Evolutionary conservation across 345 rosid species (phyloP), one percentile per base, ranked within the genome.

Genomic region (Citrus medica): DNA sequence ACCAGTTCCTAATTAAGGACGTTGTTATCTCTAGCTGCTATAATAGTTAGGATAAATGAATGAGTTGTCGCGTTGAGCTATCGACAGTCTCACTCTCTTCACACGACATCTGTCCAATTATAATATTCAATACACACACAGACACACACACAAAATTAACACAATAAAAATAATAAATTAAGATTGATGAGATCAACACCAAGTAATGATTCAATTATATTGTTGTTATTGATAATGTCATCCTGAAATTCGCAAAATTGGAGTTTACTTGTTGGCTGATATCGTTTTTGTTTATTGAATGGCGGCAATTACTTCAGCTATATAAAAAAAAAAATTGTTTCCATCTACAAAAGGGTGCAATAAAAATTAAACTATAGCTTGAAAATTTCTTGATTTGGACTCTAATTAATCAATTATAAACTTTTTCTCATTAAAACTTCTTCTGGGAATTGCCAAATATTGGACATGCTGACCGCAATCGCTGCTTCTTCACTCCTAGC

Each of bases 401-500:
- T 40, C 33, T 6, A 42, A 69, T 69, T 69, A 5, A 42, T 25
- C 8, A 16, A 64, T 17, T 64, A 24, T 25, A 13, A 46, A 46
- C 17, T 13, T 53, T 5, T 53, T 53, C 37, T 53, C 7, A 53
- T 13, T 6, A 25, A 10, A 14, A 35, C 2, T 46, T 69, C 17
- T 46, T 48, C 38, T 7, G 1, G 33, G 6, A 69, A 69, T 32
- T 21, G 58, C 58, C 22, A 53, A 53, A 53, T 5, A 17, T 53
- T 5, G 8, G 22, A 53, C 21, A 53, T 53, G 87, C 89, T 24
- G 53, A 48, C 24, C 35, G 30, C 37, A 81, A 76, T 82, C 74
- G 79, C 64, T 79, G 75, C 48, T 66, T 87, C 83, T 84, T 86
- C 86, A 87, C 89, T 86, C 87, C 88, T 73, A 87, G 87, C 87